phyloP scores from a whole-genome alignment of 2,329 filamentous ascomycete species.

The Claviceps fusiformis region DNA sequence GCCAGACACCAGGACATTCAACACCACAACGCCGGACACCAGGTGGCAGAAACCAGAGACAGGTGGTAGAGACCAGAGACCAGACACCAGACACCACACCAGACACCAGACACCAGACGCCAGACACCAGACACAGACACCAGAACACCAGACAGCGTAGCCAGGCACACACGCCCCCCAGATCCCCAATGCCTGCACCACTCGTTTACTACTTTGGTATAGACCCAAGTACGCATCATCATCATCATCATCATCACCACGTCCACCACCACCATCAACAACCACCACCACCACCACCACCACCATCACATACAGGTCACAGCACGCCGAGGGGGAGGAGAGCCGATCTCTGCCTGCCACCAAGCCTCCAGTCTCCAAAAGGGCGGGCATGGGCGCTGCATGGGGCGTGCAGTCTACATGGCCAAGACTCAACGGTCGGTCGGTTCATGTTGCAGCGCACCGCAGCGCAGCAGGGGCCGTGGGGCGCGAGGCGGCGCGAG shows the following conservation, averaged over 20 bases:
- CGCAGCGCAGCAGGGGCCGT: neutral
- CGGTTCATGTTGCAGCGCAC: neutral
- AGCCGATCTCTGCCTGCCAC: slow-evolving; percentile 1
- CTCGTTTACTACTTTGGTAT: neutral
- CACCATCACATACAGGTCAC: neutral
- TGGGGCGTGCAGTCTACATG: neutral
- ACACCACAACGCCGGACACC: too few relatives aligned
- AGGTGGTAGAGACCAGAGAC: too few relatives aligned
- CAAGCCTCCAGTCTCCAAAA: slow-evolving; percentile 1
- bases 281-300: neutral
- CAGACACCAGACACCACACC: too few relatives aligned
- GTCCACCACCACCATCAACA: neutral
- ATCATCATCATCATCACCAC: neutral
- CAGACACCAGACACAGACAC: too few relatives aligned
- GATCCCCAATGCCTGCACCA: neutral
- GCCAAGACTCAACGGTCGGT: neutral
- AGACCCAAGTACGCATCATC: neutral
- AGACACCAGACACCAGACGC: too few relatives aligned
- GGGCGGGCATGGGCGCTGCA: neutral
- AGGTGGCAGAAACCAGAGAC: too few relatives aligned
- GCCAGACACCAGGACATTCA: too few relatives aligned
- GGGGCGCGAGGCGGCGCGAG: neutral
- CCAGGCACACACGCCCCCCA: neutral
- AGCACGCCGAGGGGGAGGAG: neutral
- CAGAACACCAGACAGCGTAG: neutral